Conservation (phyloP, 2,329 filamentous ascomycete species). For the Orbilia quercus region DNA sequence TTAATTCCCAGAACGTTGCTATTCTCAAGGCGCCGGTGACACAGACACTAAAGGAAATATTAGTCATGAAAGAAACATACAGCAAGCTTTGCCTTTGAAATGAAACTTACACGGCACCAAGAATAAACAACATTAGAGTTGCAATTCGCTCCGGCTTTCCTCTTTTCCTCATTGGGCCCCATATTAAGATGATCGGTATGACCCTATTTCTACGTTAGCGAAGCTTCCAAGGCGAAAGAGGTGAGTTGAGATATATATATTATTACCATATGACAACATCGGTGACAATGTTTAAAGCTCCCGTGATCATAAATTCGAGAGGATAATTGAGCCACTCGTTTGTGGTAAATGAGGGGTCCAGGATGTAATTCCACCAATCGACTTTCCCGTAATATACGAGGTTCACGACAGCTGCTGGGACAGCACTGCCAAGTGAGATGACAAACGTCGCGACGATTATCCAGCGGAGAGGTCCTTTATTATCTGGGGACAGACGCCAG, state of each 20-base stretch:
- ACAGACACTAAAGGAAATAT: conserved; percentile 11
- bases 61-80: neutral
- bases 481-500: conserved; percentile 38
- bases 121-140: conserved; percentile 35
- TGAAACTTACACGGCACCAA: conserved; percentile 33
- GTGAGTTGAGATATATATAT: neutral
- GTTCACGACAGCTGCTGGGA: conserved; percentile 38
- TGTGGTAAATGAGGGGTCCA: conserved; percentile 28
- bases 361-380: conserved; percentile 49
- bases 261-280: conserved; percentile 43
- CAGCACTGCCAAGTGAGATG: conserved; percentile 32
- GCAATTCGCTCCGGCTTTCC: conserved; percentile 41
- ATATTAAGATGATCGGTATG: conserved; percentile 42
- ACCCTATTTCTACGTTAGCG: conserved; percentile 8
- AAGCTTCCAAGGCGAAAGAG: neutral
- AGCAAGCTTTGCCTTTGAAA: no score
- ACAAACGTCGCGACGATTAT: conserved; percentile 38
- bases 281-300: conserved; percentile 35
- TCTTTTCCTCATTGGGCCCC: conserved; percentile 46
- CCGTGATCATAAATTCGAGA: conserved; percentile 45
- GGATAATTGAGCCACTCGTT: conserved; percentile 37
- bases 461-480: conserved; percentile 31
- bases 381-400: conserved; percentile 50
- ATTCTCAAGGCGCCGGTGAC: conserved; percentile 40
- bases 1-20: conserved; percentile 45